These are phyloP conservation scores for Neltuma alba DNA, from an alignment of 306 rosid genomes.

Conservation along the genomic window DNA sequence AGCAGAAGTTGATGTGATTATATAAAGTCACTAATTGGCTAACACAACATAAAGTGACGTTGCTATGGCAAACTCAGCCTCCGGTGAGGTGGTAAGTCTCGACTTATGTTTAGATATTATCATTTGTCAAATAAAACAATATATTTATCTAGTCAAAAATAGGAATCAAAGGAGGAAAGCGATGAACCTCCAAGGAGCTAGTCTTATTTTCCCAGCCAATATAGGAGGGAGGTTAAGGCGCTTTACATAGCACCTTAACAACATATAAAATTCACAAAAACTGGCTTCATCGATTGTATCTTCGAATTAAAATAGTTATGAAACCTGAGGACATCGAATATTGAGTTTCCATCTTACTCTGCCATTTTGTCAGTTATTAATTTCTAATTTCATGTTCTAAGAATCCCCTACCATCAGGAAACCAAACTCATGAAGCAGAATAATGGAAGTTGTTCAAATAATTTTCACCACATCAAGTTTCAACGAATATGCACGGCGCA, in stretches of 20 bases:
- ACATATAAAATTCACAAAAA: background rate
- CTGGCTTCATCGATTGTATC: background rate
- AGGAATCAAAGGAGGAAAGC: background rate
- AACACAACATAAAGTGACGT: background rate
- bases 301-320: background rate
- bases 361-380: background rate
- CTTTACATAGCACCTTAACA: background rate
- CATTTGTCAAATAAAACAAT: background rate
- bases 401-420: conserved; percentile 1
- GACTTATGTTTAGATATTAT: background rate
- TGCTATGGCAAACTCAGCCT: background rate
- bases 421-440: background rate
- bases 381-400: background rate
- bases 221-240: background rate
- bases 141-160: background rate
- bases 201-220: too few species aligned
- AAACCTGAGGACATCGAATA: background rate
- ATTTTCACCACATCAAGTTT: background rate
- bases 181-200: background rate
- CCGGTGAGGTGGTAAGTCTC: background rate
- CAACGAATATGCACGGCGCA: background rate
- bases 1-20: conserved; percentile 3
- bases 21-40: conserved; percentile 1
- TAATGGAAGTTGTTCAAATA: background rate
- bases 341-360: background rate